phyloP scores from a whole-genome alignment of 2,329 filamentous ascomycete genomes.

The Lecanosticta acicola region DNA sequence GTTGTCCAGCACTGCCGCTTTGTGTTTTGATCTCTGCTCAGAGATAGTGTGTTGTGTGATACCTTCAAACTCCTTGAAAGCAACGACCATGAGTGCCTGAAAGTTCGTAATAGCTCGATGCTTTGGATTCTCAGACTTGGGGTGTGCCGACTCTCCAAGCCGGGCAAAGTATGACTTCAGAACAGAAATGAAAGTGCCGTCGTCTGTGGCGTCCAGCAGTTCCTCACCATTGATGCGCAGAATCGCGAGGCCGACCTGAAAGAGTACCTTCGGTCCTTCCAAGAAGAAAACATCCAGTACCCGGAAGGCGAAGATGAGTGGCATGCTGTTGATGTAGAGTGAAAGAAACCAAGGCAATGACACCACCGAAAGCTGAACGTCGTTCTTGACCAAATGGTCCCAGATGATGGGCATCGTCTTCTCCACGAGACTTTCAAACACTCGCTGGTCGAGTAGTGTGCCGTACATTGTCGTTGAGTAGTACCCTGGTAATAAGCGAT shows the following conservation, averaged over 20 bases:
- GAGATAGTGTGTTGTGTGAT: conserved; percentile 92
- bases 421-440: conserved; percentile 97
- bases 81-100: conserved; percentile 97
- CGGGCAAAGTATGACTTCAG: conserved; percentile 91
- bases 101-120: conserved; percentile 89
- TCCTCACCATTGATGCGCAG: conserved; percentile 95
- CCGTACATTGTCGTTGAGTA: conserved; percentile 99
- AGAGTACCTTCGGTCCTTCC: conserved; percentile 93
- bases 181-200: conserved; percentile 93
- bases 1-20: conserved; percentile 86
- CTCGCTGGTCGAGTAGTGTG: conserved; percentile 89
- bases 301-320: conserved; percentile 91
- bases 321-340: conserved; percentile 99
- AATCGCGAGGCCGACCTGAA: conserved; percentile 96
- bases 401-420: conserved; percentile 97
- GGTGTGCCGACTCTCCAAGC: conserved; percentile 91
- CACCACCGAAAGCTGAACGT: conserved; percentile 94
- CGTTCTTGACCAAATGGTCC: conserved; percentile 95
- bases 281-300: conserved; percentile 98
- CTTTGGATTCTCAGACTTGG: conserved; percentile 91
- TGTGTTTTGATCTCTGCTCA: conserved; percentile 85
- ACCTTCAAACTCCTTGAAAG: conserved; percentile 94
- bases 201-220: conserved; percentile 83
- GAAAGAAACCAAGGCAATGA: conserved; percentile 97
- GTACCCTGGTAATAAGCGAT: conserved; percentile 88